These are phyloP conservation scores for Tirmania nivea DNA, from an alignment of 495 filamentous ascomycete genomes.

Conservation along the genomic window DNA sequence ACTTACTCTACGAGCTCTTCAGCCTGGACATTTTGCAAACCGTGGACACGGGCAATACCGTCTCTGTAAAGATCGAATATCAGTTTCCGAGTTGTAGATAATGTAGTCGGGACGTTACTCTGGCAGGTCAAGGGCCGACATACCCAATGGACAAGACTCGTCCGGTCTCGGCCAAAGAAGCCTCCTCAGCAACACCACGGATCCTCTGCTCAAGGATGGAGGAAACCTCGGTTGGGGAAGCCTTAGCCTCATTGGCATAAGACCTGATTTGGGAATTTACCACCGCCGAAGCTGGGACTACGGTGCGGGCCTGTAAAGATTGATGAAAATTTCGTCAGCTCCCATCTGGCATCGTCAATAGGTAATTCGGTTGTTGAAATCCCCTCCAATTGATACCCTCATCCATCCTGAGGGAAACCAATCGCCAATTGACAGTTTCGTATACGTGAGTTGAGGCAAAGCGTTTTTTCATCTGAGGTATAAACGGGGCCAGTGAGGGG, in stretches of 20 bases:
- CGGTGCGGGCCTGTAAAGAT: constrained; percentile 51
- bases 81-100: not conserved
- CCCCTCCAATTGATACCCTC: too few relatives aligned
- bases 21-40: constrained; percentile 98
- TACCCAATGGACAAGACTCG: constrained; percentile 99
- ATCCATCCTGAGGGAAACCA: too few relatives aligned
- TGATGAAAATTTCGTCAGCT: constrained; percentile 9
- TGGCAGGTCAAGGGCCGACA: constrained; percentile 21
- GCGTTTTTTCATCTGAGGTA: not conserved
- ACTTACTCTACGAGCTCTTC: constrained; percentile 99
- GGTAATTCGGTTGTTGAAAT: not conserved
- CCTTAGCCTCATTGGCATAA: constrained; percentile 88
- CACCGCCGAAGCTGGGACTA: constrained; percentile 40
- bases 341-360: not conserved
- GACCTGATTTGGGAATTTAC: constrained; percentile 58
- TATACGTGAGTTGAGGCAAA: too few relatives aligned
- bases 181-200: constrained; percentile 90
- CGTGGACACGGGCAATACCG: constrained; percentile 99
- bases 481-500: constrained; percentile 13
- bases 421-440: too few relatives aligned
- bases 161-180: constrained; percentile 89
- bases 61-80: constrained; percentile 40
- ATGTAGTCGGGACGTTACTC: not conserved
- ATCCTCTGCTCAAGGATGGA: constrained; percentile 98
- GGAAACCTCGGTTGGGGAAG: constrained; percentile 89